Base-by-base conservation (phyloP, 2,329 filamentous ascomycete genomes). In the Diplodia mutila region DNA sequence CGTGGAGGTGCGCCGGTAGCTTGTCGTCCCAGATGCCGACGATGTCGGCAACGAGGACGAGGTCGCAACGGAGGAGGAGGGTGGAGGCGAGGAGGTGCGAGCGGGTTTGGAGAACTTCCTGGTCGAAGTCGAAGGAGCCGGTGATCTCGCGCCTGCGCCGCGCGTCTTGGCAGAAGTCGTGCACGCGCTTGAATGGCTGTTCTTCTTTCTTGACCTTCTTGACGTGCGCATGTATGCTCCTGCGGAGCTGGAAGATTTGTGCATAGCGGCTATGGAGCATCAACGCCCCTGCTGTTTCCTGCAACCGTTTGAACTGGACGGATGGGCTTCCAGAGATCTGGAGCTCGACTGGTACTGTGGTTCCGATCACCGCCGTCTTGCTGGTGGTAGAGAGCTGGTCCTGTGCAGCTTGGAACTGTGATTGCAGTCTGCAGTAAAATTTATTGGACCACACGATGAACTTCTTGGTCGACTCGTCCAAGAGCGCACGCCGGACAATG, bases 401-500 rank as follows among this genome's bases (percentile, higher is more conserved):
- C 21, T 69, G 65, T 9, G 21, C 66, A 6, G 34, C 67, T 39
- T 65, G 46, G 25, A 65, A 42, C n/a, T 51, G 32, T 7, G 61
- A 21, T 51, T 29, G 5, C 69, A 72, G 7, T 27, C n/a, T 42
- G 72, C 69, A n/a, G 69, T 81, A 84, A 12, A 78, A 71, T 8
- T 69, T 72, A 9, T 85, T 84, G 0, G 85, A 81, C 79, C 82
- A 86, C 3, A 83, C 72, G n/a, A 89, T 83, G 73, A 91, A 89
- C 69, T 87, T 89, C 76, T 89, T 90, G 0, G 87, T 87, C 0
- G 85, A 81, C 73, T 90, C 85, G 65, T 91, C 87, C 0, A 91
- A 80, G 7, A 87, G 78, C 0, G 85, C 86, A 4, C 85, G 82
- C 39, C 86, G 83, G 32, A 90, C 82, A 2, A 91, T 84, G 12